Conservation (phyloP, 768 basidiomycete genomes). For the Mycena venus region DNA sequence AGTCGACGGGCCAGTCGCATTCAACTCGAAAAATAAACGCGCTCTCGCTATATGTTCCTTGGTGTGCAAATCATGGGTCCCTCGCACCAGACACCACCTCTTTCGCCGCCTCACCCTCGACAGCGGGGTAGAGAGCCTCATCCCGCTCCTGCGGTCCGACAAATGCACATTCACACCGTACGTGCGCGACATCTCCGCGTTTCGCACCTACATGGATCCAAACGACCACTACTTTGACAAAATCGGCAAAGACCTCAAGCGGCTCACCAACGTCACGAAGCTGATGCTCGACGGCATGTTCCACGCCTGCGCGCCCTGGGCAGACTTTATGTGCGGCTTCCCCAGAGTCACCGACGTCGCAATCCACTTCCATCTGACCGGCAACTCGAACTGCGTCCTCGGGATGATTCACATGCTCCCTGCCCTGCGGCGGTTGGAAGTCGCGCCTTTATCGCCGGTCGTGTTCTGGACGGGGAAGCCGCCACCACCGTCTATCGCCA, state of each 20-base stretch:
- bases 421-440: not conserved
- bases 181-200: constrained; percentile 14
- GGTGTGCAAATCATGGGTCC: constrained; percentile 18
- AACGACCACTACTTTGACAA: constrained; percentile 3
- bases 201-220: not conserved
- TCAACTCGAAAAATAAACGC: not conserved
- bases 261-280: not conserved
- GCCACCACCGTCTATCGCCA: not conserved
- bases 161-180: constrained; percentile 4
- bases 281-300: constrained; percentile 16
- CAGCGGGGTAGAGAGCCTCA: not conserved
- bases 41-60: constrained; percentile 5
- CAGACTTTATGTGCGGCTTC: constrained; percentile 12
- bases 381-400: constrained; percentile 9
- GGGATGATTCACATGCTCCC: too few species aligned
- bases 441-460: not conserved
- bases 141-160: not conserved
- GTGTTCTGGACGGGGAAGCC: constrained; percentile 3
- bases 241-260: constrained; percentile 14
- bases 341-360: constrained; percentile 3
- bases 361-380: not conserved
- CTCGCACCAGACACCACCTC: constrained; percentile 12
- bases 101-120: not conserved
- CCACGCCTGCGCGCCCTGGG: not conserved
- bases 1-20: not conserved